Base-by-base conservation (phyloP, 495 filamentous ascomycete species). In the Lineolata rhizophorae region DNA sequence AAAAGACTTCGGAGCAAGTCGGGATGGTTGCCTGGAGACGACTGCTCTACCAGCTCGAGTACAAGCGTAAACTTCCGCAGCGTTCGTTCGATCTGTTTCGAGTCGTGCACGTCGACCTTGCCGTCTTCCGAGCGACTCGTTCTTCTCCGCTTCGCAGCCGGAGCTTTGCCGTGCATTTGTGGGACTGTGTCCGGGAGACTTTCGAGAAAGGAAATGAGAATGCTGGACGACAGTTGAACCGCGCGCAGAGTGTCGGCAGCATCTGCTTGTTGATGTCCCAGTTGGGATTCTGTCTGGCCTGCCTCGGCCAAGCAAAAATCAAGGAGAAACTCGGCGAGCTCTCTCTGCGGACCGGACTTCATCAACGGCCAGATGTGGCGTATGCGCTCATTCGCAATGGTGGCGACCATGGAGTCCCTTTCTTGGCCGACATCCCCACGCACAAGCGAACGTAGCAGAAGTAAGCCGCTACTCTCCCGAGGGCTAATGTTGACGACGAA, bases 1-100 rank as follows among this genome's bases (percentile, higher is more conserved):
- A 94, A 97, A 5, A 94, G 60, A 25, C 66, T 69, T 36, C 65
- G 64, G 2, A 90, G 60, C 20, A 97, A 54, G 41, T 77, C 62
- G 0, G 73, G 69, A 42, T 84, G 72, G 12, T 64, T 57, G 37
- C 68, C 70, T 1, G 76, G 70, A 12, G 64, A 61, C 14, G 81
- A 85, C 30, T 61, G 65, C 40, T 92, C 81, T 9, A 95, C 59
- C 9, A 94, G 55, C 46, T 94, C 81, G 2, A 92, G 57, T n/a
- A 92, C 75, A 40, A 92, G 71, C 2, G 80, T 92, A 33, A 78
- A 63, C 46, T 72, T 74, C 41, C 64, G 67, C 42, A 92, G 60
- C 4, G 67, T 58, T 24, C 61, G 58, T 36, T 61, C 61, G 14
- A 79, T 47, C 34, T 76, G 65, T 8, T 60, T 50, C 19, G 63